Base-by-base conservation (phyloP, 176 grass and related monocot species). In the Pontederia crassipes region DNA sequence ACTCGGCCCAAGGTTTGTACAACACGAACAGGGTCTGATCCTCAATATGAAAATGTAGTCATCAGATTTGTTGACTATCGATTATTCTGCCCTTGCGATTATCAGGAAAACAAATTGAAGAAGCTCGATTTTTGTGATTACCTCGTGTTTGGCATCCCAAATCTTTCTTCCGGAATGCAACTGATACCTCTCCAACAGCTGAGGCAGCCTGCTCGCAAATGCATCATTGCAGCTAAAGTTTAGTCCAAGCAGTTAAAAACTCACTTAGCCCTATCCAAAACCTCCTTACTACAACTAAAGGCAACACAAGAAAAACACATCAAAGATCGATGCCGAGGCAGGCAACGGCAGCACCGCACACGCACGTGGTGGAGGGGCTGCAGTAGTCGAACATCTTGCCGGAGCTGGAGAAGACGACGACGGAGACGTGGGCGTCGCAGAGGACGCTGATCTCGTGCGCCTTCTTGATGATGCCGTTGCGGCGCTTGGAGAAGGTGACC, bases 391-490 rank as follows among this genome's bases (percentile, higher is more conserved):
- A 89, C 64, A 86, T 83, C 90, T 95, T 95, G 74, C 90, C 90
- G 72, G 77, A 84, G 78, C 80, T 89, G 74, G 86, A 89, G 90
- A 95, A 95, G 86, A 89, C 71, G 71, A 95, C 60, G 65, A 84
- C 79, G 77, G 86, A 84, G 60, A 95, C 86, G 63, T 88, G 81
- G 6, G 82, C 83, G 24, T 86, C 86, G 77, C 90, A 95, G 24
- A 95, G 82, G 48, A 95, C 80, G 79, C 90, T 89, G 80, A 95
- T 95, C 77, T 95, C 90, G 24, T 75, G 55, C 2, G 90, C 90
- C 82, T 95, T 95, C 83, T 95, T 95, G 72, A 95, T 79, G 69
- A 95, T 84, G 74, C 90, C 90, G 58, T 89, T 95, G 18, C 84
- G 73, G 61, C 90, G 77, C 80, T 95, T 95, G 18, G 82, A 84